These are phyloP conservation scores for Bacterosira constricta DNA, from an alignment of 108 stramenopile species.

Conservation along the genomic window DNA sequence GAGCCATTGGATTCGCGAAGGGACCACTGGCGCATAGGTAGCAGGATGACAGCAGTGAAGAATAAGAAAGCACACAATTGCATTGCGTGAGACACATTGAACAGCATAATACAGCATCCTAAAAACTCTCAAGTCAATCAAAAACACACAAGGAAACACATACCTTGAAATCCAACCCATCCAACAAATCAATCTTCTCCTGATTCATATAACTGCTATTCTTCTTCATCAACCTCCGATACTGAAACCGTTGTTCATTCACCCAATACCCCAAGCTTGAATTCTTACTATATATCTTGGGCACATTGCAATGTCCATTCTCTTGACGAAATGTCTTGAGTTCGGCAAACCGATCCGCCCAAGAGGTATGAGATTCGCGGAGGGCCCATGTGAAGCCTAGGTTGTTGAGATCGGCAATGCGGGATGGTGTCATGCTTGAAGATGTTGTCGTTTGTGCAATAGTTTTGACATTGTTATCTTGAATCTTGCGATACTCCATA, in stretches of 20 bases:
- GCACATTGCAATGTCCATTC: slow-evolving; percentile 49
- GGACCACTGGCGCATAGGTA: too few species aligned
- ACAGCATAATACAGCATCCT: too few species aligned
- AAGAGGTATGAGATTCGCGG: slow-evolving; percentile 30
- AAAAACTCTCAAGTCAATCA: neutral
- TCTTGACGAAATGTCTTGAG: slow-evolving; percentile 19
- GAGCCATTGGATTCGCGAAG: slow-evolving; percentile 37
- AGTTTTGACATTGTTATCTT: slow-evolving; percentile 29
- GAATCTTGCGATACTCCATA: slow-evolving; percentile 38
- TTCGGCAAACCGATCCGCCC: slow-evolving; percentile 42
- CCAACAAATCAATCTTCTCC: slow-evolving; percentile 35
- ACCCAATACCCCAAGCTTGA: slow-evolving; percentile 49
- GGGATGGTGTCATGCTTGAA: slow-evolving; percentile 28
- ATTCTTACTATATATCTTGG: slow-evolving; percentile 36
- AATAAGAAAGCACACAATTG: neutral
- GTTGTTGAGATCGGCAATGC: slow-evolving; percentile 28
- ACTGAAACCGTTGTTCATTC: slow-evolving; percentile 44
- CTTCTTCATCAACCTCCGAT: slow-evolving; percentile 29
- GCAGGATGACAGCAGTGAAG: too few species aligned
- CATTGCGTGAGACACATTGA: too few species aligned
- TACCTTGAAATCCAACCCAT: slow-evolving; percentile 41
- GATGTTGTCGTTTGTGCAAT: too few species aligned
- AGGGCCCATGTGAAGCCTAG: slow-evolving; percentile 43
- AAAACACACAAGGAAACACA: neutral
- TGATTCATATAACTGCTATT: slow-evolving; percentile 38